These are phyloP conservation scores for Craterostigma plantagineum DNA, from an alignment of 257 asterid genomes.

Conservation along the genomic window DNA sequence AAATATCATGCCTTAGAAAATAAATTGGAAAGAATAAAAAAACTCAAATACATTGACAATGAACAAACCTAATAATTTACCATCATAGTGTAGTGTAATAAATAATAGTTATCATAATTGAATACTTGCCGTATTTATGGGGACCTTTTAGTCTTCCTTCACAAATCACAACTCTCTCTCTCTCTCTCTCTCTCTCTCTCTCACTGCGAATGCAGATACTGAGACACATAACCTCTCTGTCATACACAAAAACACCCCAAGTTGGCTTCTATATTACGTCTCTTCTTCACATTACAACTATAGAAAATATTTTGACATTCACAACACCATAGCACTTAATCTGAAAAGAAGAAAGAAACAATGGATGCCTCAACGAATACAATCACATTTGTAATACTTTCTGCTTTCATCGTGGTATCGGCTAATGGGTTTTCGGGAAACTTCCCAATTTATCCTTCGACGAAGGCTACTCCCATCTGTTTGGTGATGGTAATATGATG, in stretches of 20 bases:
- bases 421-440: constrained; percentile 48
- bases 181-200: too few species aligned
- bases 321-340: too few species aligned
- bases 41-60: too few species aligned
- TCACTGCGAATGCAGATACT: constrained; percentile 14
- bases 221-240: constrained; percentile 11
- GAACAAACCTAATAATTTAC: too few species aligned
- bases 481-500: constrained; percentile 66
- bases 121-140: too few species aligned
- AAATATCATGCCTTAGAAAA: too few species aligned
- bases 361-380: constrained; percentile 14
- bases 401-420: constrained; percentile 15
- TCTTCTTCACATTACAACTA: constrained; percentile 5
- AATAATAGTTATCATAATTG: too few species aligned
- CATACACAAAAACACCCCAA: constrained; percentile 8
- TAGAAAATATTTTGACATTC: too few species aligned
- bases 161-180: too few species aligned
- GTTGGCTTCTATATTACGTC: constrained; percentile 18
- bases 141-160: too few species aligned
- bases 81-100: too few species aligned
- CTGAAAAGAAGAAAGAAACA: constrained; percentile 7
- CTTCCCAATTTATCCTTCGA: constrained; percentile 56
- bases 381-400: constrained; percentile 12
- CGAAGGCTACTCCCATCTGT: constrained; percentile 78
- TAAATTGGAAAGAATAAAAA: too few species aligned